These are phyloP conservation scores for Termitomyces sp. DNA, from an alignment of 768 basidiomycete genomes.

Conservation along the genomic window DNA sequence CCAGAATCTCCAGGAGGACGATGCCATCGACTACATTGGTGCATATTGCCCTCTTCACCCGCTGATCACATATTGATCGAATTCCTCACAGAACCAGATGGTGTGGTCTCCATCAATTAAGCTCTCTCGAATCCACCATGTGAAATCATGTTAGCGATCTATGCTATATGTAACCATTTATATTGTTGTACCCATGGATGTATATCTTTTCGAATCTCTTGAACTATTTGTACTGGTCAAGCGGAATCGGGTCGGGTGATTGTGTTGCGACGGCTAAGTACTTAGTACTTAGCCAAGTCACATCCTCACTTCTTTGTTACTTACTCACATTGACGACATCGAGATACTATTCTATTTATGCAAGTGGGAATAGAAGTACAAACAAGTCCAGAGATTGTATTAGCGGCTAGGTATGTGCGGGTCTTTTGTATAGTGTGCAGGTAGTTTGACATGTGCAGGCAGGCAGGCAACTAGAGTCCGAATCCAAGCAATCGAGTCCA, in stretches of 20 bases:
- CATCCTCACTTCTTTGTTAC: no score
- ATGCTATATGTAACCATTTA: not conserved
- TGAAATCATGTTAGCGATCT: not conserved
- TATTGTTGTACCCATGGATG: not conserved
- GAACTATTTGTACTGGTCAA: no score
- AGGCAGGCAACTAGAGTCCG: not conserved
- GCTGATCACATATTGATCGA: not conserved
- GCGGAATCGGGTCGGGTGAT: not conserved
- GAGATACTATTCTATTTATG: no score
- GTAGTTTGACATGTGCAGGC: no score
- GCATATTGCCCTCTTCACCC: conserved; percentile 3
- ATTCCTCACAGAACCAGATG: conserved; percentile 37
- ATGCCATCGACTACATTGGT: conserved; percentile 47
- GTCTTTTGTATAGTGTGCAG: not conserved
- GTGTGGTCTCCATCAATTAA: conserved; percentile 24
- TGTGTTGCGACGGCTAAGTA: not conserved
- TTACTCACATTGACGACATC: not conserved
- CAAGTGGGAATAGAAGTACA: not conserved
- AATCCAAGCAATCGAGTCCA: not conserved
- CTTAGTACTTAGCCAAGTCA: not conserved
- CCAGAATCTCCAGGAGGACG: conserved; percentile 25
- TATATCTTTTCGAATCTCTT: not conserved
- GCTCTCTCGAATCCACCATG: not conserved
- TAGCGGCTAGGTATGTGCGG: not conserved
- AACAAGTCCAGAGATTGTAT: not conserved